Percentiles rank a stretch among this genome's conserved stretches.
phyloP scores from a whole-genome alignment of 2,329 filamentous ascomycete species.

The Fusarium camptoceras region DNA sequence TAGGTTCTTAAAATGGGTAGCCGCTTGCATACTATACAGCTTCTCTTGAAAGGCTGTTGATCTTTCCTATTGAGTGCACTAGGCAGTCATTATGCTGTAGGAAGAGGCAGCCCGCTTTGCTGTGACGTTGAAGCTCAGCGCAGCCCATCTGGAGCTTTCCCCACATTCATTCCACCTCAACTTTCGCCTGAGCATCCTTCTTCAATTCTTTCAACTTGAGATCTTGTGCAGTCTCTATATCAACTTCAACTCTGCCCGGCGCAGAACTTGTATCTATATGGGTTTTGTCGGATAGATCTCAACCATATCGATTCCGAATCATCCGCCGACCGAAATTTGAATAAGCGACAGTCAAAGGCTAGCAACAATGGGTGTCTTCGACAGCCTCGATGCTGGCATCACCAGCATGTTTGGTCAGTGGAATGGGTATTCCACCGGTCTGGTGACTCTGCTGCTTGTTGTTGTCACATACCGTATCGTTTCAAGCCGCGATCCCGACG shows the following conservation, averaged over 20 bases:
- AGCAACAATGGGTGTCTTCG: constrained; percentile 57
- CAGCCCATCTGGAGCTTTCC: constrained; percentile 21
- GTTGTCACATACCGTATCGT: constrained; percentile 78
- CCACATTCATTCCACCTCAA: constrained; percentile 29
- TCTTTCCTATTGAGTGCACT: background rate
- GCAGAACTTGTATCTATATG: constrained; percentile 6
- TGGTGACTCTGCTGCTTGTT: constrained; percentile 74
- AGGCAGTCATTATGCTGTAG: background rate
- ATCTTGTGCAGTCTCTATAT: constrained; percentile 9
- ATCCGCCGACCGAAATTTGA: constrained; percentile 10
- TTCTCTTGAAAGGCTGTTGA: background rate
- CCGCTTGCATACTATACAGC: background rate
- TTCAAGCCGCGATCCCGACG: constrained; percentile 83
- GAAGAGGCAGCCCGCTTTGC: constrained; percentile 30
- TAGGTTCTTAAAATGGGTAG: background rate
- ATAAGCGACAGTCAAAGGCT: background rate
- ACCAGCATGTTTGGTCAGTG: constrained; percentile 79
- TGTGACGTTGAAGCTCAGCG: constrained; percentile 21
- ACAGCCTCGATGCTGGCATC: constrained; percentile 77
- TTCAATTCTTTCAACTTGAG: constrained; percentile 35
- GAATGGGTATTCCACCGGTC: constrained; percentile 80
- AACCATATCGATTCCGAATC: background rate
- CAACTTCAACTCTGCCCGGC: background rate
- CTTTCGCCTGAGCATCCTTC: constrained; percentile 19
- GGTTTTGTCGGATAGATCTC: background rate